Percentiles rank a stretch among this genome's conserved stretches.
phyloP scores from a whole-genome alignment of 139 green algal species.

The Volvox africanus region DNA sequence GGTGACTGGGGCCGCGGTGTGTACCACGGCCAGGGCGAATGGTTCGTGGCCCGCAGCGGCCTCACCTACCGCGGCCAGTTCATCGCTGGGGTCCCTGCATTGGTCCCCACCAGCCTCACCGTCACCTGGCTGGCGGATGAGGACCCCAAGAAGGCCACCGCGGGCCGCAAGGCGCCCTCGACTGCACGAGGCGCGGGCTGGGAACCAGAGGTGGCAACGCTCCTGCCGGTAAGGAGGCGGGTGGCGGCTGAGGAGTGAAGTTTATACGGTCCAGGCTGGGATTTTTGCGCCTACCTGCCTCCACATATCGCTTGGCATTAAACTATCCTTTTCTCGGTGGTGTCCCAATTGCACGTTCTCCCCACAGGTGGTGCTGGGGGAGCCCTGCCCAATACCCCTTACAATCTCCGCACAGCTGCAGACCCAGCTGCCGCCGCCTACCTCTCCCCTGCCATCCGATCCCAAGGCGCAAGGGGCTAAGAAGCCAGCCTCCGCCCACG shows the following conservation, averaged over 20 bases:
- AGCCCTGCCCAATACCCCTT: conserved; percentile 21
- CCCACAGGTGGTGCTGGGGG: conserved; percentile 30
- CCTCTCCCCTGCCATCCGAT: background rate
- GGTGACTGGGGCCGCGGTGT: conserved; percentile 1
- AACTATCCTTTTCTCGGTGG: too few relatives aligned
- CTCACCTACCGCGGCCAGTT: conserved; percentile 37
- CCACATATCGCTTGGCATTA: too few relatives aligned
- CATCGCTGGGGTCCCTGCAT: background rate
- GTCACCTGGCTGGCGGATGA: conserved; percentile 29
- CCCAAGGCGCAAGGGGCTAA: background rate
- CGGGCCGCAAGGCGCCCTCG: background rate
- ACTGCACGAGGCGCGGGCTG: background rate
- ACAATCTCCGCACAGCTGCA: conserved; percentile 37
- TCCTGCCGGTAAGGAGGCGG: conserved; percentile 22
- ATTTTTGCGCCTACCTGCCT: too few relatives aligned
- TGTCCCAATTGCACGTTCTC: too few relatives aligned
- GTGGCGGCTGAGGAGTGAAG: too few relatives aligned
- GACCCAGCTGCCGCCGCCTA: conserved; percentile 6
- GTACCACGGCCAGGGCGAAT: conserved; percentile 41
- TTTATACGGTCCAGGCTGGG: too few relatives aligned
- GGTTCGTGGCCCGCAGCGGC: conserved; percentile 15
- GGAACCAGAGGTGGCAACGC: background rate
- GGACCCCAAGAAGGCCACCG: conserved; percentile 30
- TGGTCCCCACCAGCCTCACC: conserved; percentile 11
- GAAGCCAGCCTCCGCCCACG: background rate